A percentile compares a stretch with the other conserved stretches of the same genome.
phyloP scores from a whole-genome alignment of 2,329 filamentous ascomycete species.

The Geoglossum cookeanum region DNA sequence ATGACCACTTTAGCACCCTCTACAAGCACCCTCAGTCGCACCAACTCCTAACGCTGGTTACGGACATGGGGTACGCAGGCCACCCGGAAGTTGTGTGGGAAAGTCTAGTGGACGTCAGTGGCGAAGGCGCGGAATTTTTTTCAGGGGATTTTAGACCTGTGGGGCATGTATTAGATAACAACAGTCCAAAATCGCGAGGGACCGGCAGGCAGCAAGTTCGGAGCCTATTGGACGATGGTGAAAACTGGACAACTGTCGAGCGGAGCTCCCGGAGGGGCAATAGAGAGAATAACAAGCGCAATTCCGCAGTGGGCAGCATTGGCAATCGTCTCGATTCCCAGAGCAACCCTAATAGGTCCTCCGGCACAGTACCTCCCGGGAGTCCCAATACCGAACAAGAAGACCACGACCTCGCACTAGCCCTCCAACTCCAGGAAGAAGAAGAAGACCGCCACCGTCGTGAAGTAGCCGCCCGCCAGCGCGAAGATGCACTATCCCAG shows the following conservation, averaged over 20 bases:
- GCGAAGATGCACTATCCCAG: slow-evolving; percentile 50
- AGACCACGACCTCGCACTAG: slow-evolving; percentile 64
- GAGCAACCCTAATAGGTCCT: slow-evolving; percentile 6
- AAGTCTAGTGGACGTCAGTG: slow-evolving; percentile 72
- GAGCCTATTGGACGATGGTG: slow-evolving; percentile 4
- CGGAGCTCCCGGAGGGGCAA: slow-evolving; percentile 1
- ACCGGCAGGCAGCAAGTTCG: slow-evolving; percentile 9
- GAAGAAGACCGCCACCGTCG: slow-evolving; percentile 62
- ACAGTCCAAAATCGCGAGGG: slow-evolving; percentile 15
- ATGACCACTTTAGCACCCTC: slow-evolving; percentile 90
- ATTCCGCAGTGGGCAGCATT: slow-evolving; percentile 4
- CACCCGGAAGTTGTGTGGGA: slow-evolving; percentile 96
- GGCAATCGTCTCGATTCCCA: slow-evolving; percentile 1
- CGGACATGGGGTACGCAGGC: slow-evolving; percentile 72
- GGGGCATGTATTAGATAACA: slow-evolving; percentile 31
- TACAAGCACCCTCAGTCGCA: slow-evolving; percentile 70
- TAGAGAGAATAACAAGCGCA: neutral
- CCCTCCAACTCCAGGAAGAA: slow-evolving; percentile 84
- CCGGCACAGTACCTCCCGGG: slow-evolving; percentile 13
- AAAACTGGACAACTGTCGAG: slow-evolving; percentile 1
- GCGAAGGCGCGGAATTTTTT: slow-evolving; percentile 63
- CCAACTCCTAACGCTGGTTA: slow-evolving; percentile 67
- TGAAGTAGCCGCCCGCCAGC: slow-evolving; percentile 30
- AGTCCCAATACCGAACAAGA: slow-evolving; percentile 52
- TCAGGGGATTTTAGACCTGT: slow-evolving; percentile 80